Base-by-base conservation (phyloP, 176 grass and related monocot genomes). In the Guadua angustifolia region DNA sequence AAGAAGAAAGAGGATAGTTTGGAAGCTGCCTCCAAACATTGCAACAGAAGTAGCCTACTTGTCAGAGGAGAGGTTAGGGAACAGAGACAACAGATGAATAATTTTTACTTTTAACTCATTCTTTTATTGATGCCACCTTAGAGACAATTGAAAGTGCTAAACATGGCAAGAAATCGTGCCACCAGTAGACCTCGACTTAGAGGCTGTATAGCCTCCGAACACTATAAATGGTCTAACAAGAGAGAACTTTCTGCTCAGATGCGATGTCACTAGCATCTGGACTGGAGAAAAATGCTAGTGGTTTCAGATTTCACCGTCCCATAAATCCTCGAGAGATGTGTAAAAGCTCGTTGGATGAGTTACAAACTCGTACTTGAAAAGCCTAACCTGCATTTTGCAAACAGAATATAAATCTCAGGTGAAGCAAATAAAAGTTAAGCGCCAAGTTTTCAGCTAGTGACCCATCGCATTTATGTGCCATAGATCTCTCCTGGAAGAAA, bases 291-390 rank as follows among this genome's bases (percentile, higher is more conserved):
- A 17, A 16, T 7, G 16, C 2, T 61, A 21, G 55, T n/a, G 15
- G 24, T 14, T 9, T 82, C 61, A 86, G 16, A 90, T 82, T 43
- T 90, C 83, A 6, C 88, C 71, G 39, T 86, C 88, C 88, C 78
- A 90, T 1, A 90, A 21, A 47, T 90, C 88, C 33, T 85, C 88
- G 16, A 65, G 17, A 0, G 82, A 82, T 69, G 85, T 85, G 88
- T 89, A 81, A 45, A 87, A 57, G 61, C 91, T 87, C n/a, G 66
- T 8, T 4, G 73, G 83, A 14, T 88, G 61, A 12, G 84, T 74
- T 40, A 86, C 32, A 15, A 85, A 60, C 49, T 88, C 66, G 19
- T 69, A 80, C 47, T 42, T 73, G 39, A 89, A 49, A 62, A 92
- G 76, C 80, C 86, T 89, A 52, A 5, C 53, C 83, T 89, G 90